phyloP scores from a whole-genome alignment of 371 early-diverging fungal genomes.

The Basidiobolus heterosporus region DNA sequence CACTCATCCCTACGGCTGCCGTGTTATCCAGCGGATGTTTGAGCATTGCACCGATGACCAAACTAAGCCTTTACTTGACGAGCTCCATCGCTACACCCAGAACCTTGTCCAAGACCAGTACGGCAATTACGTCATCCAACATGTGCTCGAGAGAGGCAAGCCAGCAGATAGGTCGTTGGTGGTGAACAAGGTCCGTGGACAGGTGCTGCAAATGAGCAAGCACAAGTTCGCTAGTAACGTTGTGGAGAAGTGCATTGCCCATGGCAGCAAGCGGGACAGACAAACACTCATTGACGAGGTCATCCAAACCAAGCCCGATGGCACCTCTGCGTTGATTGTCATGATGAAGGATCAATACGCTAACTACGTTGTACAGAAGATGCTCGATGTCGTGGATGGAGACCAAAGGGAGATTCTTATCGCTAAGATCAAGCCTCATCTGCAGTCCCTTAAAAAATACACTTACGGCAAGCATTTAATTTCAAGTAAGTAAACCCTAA shows the following conservation, averaged over 20 bases:
- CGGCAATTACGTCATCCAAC: constrained; percentile 99
- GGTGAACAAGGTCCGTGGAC: constrained; percentile 75
- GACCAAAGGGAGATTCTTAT: constrained; percentile 72
- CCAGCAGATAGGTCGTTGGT: constrained; percentile 69
- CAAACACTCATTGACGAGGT: constrained; percentile 78
- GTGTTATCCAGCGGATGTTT: constrained; percentile 99
- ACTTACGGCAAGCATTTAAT: constrained; percentile 94
- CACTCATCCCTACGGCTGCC: constrained; percentile 98
- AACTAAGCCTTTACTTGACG: constrained; percentile 76
- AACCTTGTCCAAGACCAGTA: constrained; percentile 97
- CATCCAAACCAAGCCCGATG: constrained; percentile 47
- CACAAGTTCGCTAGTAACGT: constrained; percentile 99
- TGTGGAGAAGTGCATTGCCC: constrained; percentile 19
- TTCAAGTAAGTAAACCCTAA: constrained; percentile 22
- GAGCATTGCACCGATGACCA: constrained; percentile 89
- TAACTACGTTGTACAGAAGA: constrained; percentile 99
- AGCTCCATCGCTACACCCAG: constrained; percentile 77
- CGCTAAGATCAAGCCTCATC: constrained; percentile 77
- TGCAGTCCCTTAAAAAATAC: constrained; percentile 80
- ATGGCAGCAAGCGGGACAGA: constrained; percentile 20
- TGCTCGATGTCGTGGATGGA: constrained; percentile 90
- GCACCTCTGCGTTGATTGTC: constrained; percentile 61
- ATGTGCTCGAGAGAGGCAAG: constrained; percentile 90
- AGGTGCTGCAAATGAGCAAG: constrained; percentile 73
- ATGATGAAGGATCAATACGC: constrained; percentile 99